Percentiles rank a stretch among this genome's conserved stretches.
These are phyloP conservation scores for Drechmeria coniospora DNA, from an alignment of 2,329 filamentous ascomycete species.

Conservation along the genomic window DNA sequence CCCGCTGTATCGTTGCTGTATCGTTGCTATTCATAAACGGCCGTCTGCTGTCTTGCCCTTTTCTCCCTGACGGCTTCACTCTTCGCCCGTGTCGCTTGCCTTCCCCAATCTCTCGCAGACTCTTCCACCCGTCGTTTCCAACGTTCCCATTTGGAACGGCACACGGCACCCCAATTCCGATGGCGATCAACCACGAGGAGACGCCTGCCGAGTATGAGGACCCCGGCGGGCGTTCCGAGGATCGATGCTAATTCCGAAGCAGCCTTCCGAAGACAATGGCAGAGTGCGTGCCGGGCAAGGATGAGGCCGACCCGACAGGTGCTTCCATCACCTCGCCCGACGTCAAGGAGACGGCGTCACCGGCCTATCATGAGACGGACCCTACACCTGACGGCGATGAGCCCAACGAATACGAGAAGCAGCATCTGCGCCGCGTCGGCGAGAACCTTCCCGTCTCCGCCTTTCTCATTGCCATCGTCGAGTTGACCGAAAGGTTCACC, in stretches of 20 bases:
- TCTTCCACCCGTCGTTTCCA: too few species aligned
- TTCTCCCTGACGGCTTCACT: too few species aligned
- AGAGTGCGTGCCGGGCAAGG: constrained; percentile 9
- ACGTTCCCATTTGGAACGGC: too few species aligned
- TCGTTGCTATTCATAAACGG: too few species aligned
- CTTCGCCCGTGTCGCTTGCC: too few species aligned
- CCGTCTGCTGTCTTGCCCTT: too few species aligned
- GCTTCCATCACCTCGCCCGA: constrained; percentile 10
- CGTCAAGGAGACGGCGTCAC: constrained; percentile 9
- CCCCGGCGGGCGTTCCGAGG: background rate
- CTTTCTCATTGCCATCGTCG: constrained; percentile 40
- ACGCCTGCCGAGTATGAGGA: constrained; percentile 1
- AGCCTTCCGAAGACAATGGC: constrained; percentile 15
- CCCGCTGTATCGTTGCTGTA: too few species aligned
- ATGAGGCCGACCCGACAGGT: constrained; percentile 11
- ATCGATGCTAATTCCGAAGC: background rate
- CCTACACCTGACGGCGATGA: constrained; percentile 30
- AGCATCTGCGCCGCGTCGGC: constrained; percentile 32
- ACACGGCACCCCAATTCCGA: too few species aligned
- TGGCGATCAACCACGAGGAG: constrained; percentile 3
- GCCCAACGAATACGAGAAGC: constrained; percentile 35
- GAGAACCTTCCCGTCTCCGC: constrained; percentile 39
- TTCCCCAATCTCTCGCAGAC: too few species aligned
- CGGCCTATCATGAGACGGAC: constrained; percentile 11
- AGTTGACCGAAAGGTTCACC: constrained; percentile 41